These are phyloP conservation scores for Pleurostoma richardsiae DNA, from an alignment of 2,329 filamentous ascomycete species.

Conservation along the genomic window DNA sequence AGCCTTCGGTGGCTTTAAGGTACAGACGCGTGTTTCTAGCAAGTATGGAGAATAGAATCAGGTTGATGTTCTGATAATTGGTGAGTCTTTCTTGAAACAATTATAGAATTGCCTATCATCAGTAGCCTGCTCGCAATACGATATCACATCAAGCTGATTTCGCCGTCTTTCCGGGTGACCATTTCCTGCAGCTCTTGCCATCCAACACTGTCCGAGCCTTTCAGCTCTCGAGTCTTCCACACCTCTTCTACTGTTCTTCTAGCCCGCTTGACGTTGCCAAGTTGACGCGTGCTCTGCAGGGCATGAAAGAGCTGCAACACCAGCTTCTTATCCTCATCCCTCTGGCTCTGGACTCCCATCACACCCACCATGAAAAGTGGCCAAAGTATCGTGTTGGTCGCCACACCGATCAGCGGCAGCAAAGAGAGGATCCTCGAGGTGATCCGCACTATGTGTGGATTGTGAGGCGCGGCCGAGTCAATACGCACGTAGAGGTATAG, in stretches of 20 bases:
- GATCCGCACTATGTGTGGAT: slow-evolving; percentile 15
- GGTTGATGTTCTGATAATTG: too few relatives aligned
- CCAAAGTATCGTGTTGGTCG: slow-evolving; percentile 20
- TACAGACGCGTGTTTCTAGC: too few relatives aligned
- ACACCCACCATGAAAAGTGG: slow-evolving; percentile 22
- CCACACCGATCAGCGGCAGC: slow-evolving; percentile 14
- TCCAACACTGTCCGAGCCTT: not conserved
- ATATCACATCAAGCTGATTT: too few relatives aligned
- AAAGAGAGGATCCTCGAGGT: slow-evolving; percentile 15
- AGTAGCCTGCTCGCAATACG: too few relatives aligned
- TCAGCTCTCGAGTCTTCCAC: slow-evolving; percentile 21
- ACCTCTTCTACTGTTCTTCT: slow-evolving; percentile 19
- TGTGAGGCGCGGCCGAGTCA: slow-evolving; percentile 16
- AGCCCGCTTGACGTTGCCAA: slow-evolving; percentile 22
- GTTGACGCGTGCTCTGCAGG: slow-evolving; percentile 20
- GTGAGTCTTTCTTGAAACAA: too few relatives aligned
- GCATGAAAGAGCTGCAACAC: slow-evolving; percentile 15
- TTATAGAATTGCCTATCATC: too few relatives aligned
- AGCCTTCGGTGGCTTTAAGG: too few relatives aligned
- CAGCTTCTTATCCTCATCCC: slow-evolving; percentile 16
- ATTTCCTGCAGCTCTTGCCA: too few relatives aligned
- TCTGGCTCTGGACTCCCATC: slow-evolving; percentile 17
- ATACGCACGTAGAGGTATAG: slow-evolving; percentile 20
- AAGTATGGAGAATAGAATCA: too few relatives aligned
- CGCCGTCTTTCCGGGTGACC: too few relatives aligned